phyloP scores from a whole-genome alignment of 148 eudicot species.

The Nepenthes gracilis region DNA sequence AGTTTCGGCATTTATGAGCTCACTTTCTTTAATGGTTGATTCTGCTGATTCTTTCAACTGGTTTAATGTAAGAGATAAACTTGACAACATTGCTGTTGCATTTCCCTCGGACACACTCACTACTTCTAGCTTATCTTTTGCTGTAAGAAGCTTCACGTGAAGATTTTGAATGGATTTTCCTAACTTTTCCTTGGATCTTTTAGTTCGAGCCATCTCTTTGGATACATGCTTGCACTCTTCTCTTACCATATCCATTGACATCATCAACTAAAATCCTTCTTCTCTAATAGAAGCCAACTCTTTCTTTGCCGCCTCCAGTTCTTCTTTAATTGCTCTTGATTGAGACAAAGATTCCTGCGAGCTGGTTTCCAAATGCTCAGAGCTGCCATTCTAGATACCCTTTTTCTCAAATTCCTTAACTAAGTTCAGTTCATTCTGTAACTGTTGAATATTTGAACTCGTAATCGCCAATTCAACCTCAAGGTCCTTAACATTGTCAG shows the following conservation, averaged over 20 bases:
- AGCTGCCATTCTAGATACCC: constrained; percentile 1
- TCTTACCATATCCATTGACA: constrained; percentile 59
- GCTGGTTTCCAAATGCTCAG: constrained; percentile 1
- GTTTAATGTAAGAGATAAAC: constrained; percentile 33
- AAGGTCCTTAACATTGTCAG: constrained; percentile 25
- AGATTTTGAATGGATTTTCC: constrained; percentile 25
- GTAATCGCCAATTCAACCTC: constrained; percentile 35
- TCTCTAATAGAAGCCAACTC: constrained; percentile 35
- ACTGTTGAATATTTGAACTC: constrained; percentile 29
- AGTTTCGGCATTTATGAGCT: constrained; percentile 31
- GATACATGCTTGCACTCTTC: constrained; percentile 29
- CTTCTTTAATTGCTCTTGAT: constrained; percentile 21
- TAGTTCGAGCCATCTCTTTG: constrained; percentile 24
- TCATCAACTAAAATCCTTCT: constrained; percentile 54
- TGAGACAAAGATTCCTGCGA: constrained; percentile 7
- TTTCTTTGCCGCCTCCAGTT: constrained; percentile 47
- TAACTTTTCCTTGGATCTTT: constrained; percentile 29
- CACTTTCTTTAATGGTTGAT: constrained; percentile 32
- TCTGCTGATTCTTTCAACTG: constrained; percentile 35
- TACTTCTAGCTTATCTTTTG: constrained; percentile 45
- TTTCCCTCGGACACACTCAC: constrained; percentile 38
- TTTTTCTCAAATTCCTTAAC: constrained; percentile 38
- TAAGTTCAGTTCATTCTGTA: constrained; percentile 43
- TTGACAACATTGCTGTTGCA: constrained; percentile 31
- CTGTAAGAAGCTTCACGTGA: constrained; percentile 53